A percentile compares a stretch with the other conserved stretches of the same genome.
These are phyloP conservation scores for Salvia sclarea DNA, from an alignment of 305 asterid species.

Conservation along the genomic window DNA sequence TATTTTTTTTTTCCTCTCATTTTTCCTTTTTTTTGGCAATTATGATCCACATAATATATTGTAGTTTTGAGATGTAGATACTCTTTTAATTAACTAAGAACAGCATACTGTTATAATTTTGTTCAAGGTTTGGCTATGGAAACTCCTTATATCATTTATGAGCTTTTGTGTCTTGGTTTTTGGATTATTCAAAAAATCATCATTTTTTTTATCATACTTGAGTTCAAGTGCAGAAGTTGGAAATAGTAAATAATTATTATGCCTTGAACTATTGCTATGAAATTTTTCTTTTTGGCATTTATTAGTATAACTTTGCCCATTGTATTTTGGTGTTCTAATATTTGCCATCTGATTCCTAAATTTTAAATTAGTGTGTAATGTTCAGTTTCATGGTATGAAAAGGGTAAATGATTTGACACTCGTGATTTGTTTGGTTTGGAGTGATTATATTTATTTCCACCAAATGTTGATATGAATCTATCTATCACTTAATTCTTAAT, in stretches of 20 bases:
- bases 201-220: not conserved
- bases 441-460: not conserved
- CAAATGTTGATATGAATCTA: too few species aligned
- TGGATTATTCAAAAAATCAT: not conserved
- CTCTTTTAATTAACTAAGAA: constrained; percentile 4
- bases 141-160: not conserved
- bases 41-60: constrained; percentile 35
- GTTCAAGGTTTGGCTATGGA: constrained; percentile 4
- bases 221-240: not conserved
- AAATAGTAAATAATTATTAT: not conserved
- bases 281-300: too few species aligned
- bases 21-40: not conserved
- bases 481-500: too few species aligned
- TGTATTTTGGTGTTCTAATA: too few species aligned
- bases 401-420: not conserved
- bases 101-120: constrained; percentile 37
- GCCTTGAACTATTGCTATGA: not conserved
- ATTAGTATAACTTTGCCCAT: too few species aligned
- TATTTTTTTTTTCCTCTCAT: not conserved
- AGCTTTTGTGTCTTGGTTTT: not conserved
- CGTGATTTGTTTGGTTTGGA: not conserved
- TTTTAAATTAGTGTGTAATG: too few species aligned
- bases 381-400: not conserved
- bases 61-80: constrained; percentile 36
- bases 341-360: too few species aligned